phyloP scores from a whole-genome alignment of 169 alveolate genomes.

The Cytauxzoon felis region DNA sequence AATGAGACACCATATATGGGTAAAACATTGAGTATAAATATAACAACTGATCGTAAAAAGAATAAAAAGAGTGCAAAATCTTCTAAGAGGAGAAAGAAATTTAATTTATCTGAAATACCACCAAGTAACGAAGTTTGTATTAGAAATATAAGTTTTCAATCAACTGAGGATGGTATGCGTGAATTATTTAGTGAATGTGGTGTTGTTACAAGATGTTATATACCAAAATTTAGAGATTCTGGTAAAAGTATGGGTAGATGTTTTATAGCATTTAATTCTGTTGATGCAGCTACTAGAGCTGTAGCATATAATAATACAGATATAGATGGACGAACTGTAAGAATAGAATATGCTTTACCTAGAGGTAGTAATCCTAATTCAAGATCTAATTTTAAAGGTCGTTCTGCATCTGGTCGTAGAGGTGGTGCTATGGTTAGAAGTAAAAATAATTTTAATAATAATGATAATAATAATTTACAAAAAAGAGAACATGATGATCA shows the following conservation, averaged over 20 bases:
- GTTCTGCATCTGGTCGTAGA: slow-evolving; percentile 69
- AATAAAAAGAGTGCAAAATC: slow-evolving; percentile 19
- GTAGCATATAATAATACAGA: slow-evolving; percentile 75
- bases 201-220: slow-evolving; percentile 51
- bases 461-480: slow-evolving; percentile 18
- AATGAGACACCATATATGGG: slow-evolving; percentile 83
- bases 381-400: slow-evolving; percentile 67
- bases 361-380: slow-evolving; percentile 65
- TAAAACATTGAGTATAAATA: slow-evolving; percentile 76
- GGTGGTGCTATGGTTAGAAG: slow-evolving; percentile 76
- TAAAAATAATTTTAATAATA: slow-evolving; percentile 63
- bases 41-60: slow-evolving; percentile 79
- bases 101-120: background rate
- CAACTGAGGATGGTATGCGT: slow-evolving; percentile 72
- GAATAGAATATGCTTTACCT: slow-evolving; percentile 74
- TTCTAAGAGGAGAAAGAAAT: background rate
- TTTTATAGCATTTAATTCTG: slow-evolving; percentile 65
- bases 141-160: slow-evolving; percentile 69
- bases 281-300: slow-evolving; percentile 75
- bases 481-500: background rate
- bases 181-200: slow-evolving; percentile 76
- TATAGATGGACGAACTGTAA: slow-evolving; percentile 74
- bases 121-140: slow-evolving; percentile 55
- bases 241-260: slow-evolving; percentile 75
- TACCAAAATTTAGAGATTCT: slow-evolving; percentile 74